Base-by-base conservation (phyloP, 371 early-diverging fungal genomes). In the Mucor velutinosus region DNA sequence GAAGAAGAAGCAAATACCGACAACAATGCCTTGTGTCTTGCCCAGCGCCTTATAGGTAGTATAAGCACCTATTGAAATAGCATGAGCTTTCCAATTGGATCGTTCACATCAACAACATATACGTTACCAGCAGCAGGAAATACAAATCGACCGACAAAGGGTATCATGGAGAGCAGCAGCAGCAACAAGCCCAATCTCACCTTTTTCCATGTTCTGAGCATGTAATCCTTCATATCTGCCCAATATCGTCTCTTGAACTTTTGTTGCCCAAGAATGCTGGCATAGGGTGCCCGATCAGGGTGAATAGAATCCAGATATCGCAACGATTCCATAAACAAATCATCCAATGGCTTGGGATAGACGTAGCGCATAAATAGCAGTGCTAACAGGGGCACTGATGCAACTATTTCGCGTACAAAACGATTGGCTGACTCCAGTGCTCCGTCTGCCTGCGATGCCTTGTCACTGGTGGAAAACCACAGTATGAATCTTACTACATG, bases 291-390 rank as follows among this genome's bases (percentile, higher is more conserved):
- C 14, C 84, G 67, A n/a, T 83, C 73, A 19, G 82, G 78, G 56
- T 84, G 72, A 0, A 59, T 62, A 3, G 70, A 59, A 51, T 87
- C 88, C 19, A 87, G 67, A 53, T 79, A 84, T 17, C 73, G 62
- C 25, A 90, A 32, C 1, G 85, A 84, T 53, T 87, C 88, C 67
- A 90, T 76, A 69, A 90, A 90, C 37, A 90, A 76, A 29, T 84
- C 83, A 60, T 90, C 89, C 60, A 90, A 69, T 15, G 88, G 87
- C 61, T 88, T 82, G 3, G 90, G 87, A 62, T 90, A 88, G 11
- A 87, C 55, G 59, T 89, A 87, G n/a, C 87, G 77, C 78, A 90
- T 79, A 60, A 87, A 86, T 49, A 90, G 43, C 17, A 90, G 55
- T 0, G 82, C 87, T 8, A 85, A 51, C 19, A 89, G 71, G 2